A percentile compares a stretch with the other conserved stretches of the same genome.
Conservation (phyloP, 768 basidiomycete species). For the Inosperma sp. region DNA sequence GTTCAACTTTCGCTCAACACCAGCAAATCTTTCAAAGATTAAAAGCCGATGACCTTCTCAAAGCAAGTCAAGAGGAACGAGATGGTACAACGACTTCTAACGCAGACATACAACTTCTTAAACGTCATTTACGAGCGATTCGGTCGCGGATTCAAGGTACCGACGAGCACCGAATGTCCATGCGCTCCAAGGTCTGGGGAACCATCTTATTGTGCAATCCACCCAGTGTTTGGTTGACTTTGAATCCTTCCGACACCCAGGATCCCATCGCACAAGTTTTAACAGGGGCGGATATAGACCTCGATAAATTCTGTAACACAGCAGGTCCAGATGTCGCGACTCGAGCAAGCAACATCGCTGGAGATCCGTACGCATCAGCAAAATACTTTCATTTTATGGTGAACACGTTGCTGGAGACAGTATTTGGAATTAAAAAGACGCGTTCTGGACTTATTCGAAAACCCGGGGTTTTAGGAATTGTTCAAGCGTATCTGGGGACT, state of each 20-base stretch:
- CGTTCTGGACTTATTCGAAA: conserved; percentile 8
- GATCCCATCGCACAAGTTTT: conserved; percentile 44
- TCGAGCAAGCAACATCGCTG: conserved; percentile 22
- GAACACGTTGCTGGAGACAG: conserved; percentile 21
- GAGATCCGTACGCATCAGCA: conserved; percentile 35
- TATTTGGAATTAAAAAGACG: conserved; percentile 29
- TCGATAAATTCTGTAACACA: conserved; percentile 32
- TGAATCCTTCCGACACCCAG: conserved; percentile 38
- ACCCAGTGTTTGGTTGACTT: conserved; percentile 39
- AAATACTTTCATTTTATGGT: conserved; percentile 38
- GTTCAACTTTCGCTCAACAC: not conserved
- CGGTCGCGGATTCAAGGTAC: conserved; percentile 24
- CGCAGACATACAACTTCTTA: not conserved
- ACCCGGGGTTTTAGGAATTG: conserved; percentile 31
- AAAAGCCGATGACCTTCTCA: not conserved
- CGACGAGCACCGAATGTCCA: conserved; percentile 24
- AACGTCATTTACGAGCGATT: not conserved
- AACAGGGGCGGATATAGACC: conserved; percentile 38
- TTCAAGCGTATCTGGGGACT: conserved; percentile 12
- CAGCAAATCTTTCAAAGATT: not conserved
- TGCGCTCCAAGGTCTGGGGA: conserved; percentile 35
- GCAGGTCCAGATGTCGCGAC: conserved; percentile 5
- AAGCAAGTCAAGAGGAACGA: conserved; percentile 5
- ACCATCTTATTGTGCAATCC: conserved; percentile 26
- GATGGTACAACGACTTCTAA: not conserved